These are phyloP conservation scores for Lyophyllum decastes DNA, from an alignment of 768 basidiomycete genomes.

Conservation along the genomic window DNA sequence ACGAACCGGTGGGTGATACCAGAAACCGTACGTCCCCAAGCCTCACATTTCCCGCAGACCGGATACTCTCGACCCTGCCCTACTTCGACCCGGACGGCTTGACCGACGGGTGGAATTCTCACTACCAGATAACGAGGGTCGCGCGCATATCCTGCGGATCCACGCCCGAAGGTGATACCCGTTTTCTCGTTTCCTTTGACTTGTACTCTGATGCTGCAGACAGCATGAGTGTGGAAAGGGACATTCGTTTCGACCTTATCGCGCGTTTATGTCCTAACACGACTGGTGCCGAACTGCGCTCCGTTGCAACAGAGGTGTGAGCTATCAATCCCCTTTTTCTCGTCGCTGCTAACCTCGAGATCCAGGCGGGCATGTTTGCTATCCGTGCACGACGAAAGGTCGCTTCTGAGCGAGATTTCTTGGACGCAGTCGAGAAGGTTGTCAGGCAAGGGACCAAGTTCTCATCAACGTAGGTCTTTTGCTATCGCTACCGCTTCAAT, in stretches of 20 bases:
- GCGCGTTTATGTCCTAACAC: slow-evolving; percentile 97
- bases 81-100: slow-evolving; percentile 92
- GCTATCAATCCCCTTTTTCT: slow-evolving; percentile 1
- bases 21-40: not conserved
- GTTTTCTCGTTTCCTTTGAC: not conserved
- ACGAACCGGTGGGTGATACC: slow-evolving; percentile 78
- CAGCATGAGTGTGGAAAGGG: slow-evolving; percentile 96
- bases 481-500: not conserved
- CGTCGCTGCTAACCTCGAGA: not conserved
- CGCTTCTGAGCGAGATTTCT: slow-evolving; percentile 94
- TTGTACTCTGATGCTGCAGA: slow-evolving; percentile 1
- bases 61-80: slow-evolving; percentile 95
- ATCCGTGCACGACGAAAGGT: slow-evolving; percentile 96
- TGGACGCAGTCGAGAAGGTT: slow-evolving; percentile 98
- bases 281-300: slow-evolving; percentile 96
- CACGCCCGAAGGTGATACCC: slow-evolving; percentile 82
- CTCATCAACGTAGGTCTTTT: slow-evolving; percentile 81
- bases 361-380: slow-evolving; percentile 99
- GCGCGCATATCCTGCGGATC: slow-evolving; percentile 95
- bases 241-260: slow-evolving; percentile 97
- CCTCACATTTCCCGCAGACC: slow-evolving; percentile 54
- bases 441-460: slow-evolving; percentile 98
- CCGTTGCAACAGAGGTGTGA: slow-evolving; percentile 91
- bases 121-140: slow-evolving; percentile 92
- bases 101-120: slow-evolving; percentile 98